These are phyloP conservation scores for Bothriochloa decipiens DNA, from an alignment of 176 grass and related monocot genomes.

Conservation along the genomic window DNA sequence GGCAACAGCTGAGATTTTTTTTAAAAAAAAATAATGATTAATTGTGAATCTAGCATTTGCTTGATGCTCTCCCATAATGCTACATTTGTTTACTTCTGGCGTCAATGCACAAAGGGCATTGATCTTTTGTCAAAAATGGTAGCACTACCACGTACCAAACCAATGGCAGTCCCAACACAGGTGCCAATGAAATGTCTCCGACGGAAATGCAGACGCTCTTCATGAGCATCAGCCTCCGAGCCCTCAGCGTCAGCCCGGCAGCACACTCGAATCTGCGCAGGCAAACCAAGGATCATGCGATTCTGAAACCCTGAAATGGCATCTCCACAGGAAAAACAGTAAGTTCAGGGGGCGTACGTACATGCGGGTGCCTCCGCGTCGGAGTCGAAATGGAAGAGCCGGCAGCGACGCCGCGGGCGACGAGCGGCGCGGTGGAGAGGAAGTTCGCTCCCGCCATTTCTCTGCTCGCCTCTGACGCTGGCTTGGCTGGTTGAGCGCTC, in stretches of 20 bases:
- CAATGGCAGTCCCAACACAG: conserved; percentile 49
- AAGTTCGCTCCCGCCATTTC: conserved; percentile 67
- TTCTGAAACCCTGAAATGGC: not conserved
- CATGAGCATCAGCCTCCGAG: not conserved
- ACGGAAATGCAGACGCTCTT: conserved; percentile 28
- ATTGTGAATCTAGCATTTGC: too few species aligned
- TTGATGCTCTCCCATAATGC: not conserved
- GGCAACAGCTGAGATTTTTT: too few species aligned
- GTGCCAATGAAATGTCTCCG: conserved; percentile 62
- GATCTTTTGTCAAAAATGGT: not conserved
- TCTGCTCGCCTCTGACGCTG: not conserved
- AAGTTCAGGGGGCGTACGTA: not conserved
- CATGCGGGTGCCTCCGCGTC: conserved; percentile 31
- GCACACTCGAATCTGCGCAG: conserved; percentile 34
- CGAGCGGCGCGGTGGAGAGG: conserved; percentile 47
- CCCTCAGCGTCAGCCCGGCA: conserved; percentile 44
- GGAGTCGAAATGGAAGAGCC: conserved; percentile 12
- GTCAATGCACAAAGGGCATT: not conserved
- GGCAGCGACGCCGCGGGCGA: conserved; percentile 28
- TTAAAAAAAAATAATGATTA: too few species aligned
- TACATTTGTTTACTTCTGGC: not conserved
- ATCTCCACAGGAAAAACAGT: not conserved
- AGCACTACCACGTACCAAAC: conserved; percentile 53
- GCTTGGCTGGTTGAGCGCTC: not conserved
- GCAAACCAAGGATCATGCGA: not conserved